Evolutionary conservation across 805 yeast species (phyloP).

Genomic region (Lipomyces sp.): DNA sequence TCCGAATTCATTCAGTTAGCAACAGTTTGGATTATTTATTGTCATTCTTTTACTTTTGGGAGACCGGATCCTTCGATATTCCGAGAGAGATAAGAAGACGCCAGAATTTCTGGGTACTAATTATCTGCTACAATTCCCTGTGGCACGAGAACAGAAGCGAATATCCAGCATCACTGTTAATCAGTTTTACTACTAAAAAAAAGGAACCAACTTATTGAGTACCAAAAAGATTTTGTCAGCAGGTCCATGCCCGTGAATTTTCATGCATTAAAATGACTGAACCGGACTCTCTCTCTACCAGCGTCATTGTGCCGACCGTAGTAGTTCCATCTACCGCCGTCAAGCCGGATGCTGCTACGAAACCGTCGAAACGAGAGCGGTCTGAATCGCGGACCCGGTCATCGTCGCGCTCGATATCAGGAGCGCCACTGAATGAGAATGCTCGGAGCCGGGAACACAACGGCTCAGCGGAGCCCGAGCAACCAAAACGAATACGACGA

Average conservation of each 20-base stretch:
- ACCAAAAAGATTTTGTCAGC: neutral
- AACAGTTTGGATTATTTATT: neutral
- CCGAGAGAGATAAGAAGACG: no score
- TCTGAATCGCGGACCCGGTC: conserved; percentile 3
- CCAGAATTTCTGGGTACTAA: no score
- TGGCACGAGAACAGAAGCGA: neutral
- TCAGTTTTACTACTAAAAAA: neutral
- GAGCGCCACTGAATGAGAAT: neutral
- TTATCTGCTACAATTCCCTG: neutral
- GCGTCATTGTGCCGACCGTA: neutral
- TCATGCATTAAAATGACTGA: neutral
- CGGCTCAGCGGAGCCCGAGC: conserved; percentile 1
- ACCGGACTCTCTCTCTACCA: neutral
- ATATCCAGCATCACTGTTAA: neutral
- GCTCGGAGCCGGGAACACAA: neutral
- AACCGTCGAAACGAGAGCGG: neutral
- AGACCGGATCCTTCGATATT: neutral
- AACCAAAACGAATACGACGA: conserved; percentile 18
- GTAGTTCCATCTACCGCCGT: conserved; percentile 6
- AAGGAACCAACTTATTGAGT: neutral
- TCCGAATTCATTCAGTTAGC: neutral
- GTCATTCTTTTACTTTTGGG: neutral
- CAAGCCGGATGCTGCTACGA: neutral
- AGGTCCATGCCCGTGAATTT: neutral
- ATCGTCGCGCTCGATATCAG: neutral